phyloP scores from a whole-genome alignment of 2,329 filamentous ascomycete genomes.

The Aureobasidium sp. region DNA sequence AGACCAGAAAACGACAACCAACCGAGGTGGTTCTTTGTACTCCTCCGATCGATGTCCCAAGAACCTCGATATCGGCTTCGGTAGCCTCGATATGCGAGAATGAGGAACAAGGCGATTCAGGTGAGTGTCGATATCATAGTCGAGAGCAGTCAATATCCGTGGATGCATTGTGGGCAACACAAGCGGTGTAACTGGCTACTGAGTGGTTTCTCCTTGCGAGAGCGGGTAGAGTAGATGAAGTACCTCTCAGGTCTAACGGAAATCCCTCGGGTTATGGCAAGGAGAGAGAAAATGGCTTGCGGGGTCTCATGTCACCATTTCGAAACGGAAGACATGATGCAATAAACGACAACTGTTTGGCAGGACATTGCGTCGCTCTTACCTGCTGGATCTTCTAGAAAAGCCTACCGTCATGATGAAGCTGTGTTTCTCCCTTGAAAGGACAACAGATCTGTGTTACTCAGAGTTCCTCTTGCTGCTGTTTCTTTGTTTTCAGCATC shows the following conservation, averaged over 20 bases:
- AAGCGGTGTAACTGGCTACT: neutral
- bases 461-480: no score
- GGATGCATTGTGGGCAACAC: slow-evolving; percentile 6
- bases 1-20: slow-evolving; percentile 37
- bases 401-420: neutral
- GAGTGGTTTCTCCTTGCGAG: neutral
- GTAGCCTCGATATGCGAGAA: slow-evolving; percentile 58
- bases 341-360: slow-evolving; percentile 1
- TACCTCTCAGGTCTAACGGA: neutral
- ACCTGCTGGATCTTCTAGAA: neutral
- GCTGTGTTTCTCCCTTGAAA: neutral
- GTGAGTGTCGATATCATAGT: slow-evolving; percentile 71
- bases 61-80: slow-evolving; percentile 59
- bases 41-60: slow-evolving; percentile 43
- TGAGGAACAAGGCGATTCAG: slow-evolving; percentile 64
- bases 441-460: neutral
- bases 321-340: neutral
- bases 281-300: neutral
- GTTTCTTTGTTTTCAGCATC: neutral
- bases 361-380: neutral
- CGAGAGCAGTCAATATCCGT: slow-evolving; percentile 24
- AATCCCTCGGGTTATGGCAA: neutral
- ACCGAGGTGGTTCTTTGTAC: slow-evolving; percentile 34
- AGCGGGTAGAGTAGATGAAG: neutral
- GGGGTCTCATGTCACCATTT: neutral